Evolutionary conservation across 768 basidiomycete species (phyloP).

Genomic region (Boletus sp.): DNA sequence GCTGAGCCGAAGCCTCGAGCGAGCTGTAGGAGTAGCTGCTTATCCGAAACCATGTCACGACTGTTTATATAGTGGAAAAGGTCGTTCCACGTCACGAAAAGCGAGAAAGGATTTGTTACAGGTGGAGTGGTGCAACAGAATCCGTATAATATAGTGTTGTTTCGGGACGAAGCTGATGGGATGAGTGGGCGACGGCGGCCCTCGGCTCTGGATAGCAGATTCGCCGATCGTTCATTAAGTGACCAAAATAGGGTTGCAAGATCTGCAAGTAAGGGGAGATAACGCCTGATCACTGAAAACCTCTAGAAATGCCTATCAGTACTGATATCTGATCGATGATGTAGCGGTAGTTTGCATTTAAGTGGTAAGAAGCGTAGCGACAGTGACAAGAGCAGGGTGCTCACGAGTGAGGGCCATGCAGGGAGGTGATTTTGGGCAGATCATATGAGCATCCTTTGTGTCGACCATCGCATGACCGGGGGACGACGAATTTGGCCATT

Average conservation of each 20-base stretch:
- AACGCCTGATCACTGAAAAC: background rate
- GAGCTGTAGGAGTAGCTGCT: background rate
- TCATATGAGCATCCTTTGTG: background rate
- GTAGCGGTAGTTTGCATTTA: background rate
- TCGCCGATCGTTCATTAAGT: background rate
- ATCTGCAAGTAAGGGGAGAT: background rate
- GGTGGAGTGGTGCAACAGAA: background rate
- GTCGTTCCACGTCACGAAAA: background rate
- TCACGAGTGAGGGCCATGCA: background rate
- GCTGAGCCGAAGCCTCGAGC: background rate
- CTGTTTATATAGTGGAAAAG: constrained; percentile 16
- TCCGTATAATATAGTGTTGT: background rate
- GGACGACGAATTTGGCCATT: background rate
- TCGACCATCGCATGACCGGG: background rate
- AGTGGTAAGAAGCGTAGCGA: background rate
- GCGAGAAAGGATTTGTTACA: background rate
- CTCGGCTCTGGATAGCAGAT: background rate
- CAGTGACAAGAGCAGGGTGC: no score
- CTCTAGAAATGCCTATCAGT: background rate
- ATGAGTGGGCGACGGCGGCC: background rate
- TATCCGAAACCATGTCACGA: background rate
- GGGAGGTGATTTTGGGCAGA: background rate
- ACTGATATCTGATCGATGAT: background rate
- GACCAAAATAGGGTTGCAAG: background rate
- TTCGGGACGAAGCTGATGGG: background rate